Conservation (phyloP, 257 asterid species). For the Solanum lignicaule region DNA sequence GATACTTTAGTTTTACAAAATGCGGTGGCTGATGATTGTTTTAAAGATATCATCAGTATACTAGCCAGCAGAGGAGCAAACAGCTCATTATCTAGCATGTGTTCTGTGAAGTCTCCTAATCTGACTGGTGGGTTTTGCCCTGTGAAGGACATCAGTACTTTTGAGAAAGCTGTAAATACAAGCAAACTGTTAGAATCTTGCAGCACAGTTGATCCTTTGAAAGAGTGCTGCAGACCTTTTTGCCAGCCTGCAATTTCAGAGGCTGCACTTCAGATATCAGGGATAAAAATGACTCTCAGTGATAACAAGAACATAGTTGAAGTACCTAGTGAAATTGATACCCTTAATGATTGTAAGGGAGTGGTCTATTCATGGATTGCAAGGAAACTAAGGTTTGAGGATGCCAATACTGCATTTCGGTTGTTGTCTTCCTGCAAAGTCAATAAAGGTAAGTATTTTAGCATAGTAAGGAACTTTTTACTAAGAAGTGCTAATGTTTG, state of each 20-base stretch:
- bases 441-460: constrained; percentile 56
- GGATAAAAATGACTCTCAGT: constrained; percentile 35
- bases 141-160: constrained; percentile 58
- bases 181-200: constrained; percentile 85
- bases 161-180: constrained; percentile 76
- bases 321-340: constrained; percentile 35
- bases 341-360: constrained; percentile 79
- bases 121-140: constrained; percentile 98
- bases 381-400: constrained; percentile 63
- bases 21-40: constrained; percentile 89
- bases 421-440: constrained; percentile 90
- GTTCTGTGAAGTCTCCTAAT: constrained; percentile 64
- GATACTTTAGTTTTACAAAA: constrained; percentile 58
- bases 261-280: constrained; percentile 75
- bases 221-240: constrained; percentile 88
- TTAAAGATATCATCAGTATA: constrained; percentile 88
- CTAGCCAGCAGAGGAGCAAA: constrained; percentile 94
- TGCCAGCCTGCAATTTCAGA: constrained; percentile 89
- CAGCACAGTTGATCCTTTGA: constrained; percentile 72
- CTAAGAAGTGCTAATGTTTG: neutral
- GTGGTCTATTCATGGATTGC: constrained; percentile 84
- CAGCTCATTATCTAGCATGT: constrained; percentile 57
- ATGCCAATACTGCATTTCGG: constrained; percentile 74
- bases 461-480: neutral
- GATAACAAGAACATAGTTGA: constrained; percentile 51